phyloP scores from a whole-genome alignment of 225 moss, liverwort and hornwort species.

The Antitrichia curtipendula region DNA sequence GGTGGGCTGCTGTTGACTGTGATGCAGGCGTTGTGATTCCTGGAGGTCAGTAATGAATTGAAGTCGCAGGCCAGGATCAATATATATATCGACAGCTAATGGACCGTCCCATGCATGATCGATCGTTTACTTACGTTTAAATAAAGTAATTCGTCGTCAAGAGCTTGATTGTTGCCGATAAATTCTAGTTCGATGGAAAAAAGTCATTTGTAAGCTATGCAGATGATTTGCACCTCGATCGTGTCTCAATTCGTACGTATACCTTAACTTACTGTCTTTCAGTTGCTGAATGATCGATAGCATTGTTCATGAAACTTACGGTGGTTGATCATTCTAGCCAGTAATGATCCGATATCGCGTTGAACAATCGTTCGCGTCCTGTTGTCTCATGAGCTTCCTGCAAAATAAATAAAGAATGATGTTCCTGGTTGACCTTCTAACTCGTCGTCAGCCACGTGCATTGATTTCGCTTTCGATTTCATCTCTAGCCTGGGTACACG shows the following conservation, averaged over 20 bases:
- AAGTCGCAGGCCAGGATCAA: neutral
- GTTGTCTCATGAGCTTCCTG: neutral
- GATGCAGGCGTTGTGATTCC: constrained; percentile 1
- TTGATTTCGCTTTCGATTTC: neutral
- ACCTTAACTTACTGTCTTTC: neutral
- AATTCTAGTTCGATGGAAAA: neutral
- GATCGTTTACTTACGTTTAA: neutral
- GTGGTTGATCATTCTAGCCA: neutral
- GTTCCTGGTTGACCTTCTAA: neutral
- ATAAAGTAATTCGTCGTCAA: neutral
- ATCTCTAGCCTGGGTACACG: neutral
- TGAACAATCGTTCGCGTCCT: neutral
- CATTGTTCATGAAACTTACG: neutral
- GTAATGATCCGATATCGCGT: neutral
- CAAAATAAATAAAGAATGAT: neutral
- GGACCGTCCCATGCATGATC: neutral
- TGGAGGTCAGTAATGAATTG: neutral
- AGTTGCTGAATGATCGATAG: neutral
- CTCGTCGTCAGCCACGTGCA: neutral
- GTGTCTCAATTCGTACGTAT: neutral
- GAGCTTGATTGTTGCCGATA: neutral
- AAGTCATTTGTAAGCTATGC: neutral
- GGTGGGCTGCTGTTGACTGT: neutral
- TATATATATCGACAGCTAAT: neutral
- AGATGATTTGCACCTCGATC: neutral